These are phyloP conservation scores for Phytophthora pluvialis DNA, from an alignment of 352 stramenopile species.

Conservation along the genomic window DNA sequence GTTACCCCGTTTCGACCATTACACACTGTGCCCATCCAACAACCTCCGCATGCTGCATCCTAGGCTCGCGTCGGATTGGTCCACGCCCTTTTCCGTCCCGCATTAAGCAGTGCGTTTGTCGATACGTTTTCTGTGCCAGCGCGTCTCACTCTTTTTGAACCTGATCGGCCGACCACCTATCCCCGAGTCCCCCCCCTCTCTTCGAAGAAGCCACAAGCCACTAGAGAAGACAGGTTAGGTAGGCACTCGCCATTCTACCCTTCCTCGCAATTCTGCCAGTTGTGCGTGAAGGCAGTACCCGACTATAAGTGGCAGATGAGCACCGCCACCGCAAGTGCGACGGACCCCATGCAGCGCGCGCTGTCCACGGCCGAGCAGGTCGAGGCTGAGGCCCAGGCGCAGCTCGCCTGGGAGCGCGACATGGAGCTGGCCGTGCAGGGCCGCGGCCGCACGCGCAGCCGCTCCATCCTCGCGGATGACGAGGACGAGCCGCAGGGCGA, in stretches of 20 bases:
- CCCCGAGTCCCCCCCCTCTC: slow-evolving; percentile 16
- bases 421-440: slow-evolving; percentile 82
- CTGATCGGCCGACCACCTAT: slow-evolving; percentile 25
- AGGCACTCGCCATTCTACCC: slow-evolving; percentile 18
- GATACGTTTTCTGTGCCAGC: not conserved
- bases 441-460: slow-evolving; percentile 77
- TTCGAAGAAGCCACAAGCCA: slow-evolving; percentile 28
- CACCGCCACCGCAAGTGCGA: slow-evolving; percentile 18
- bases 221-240: too few relatives aligned
- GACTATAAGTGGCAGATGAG: slow-evolving; percentile 26
- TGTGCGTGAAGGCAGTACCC: slow-evolving; percentile 19
- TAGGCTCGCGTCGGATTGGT: slow-evolving; percentile 8
- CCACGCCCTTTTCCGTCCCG: not conserved
- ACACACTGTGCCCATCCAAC: slow-evolving; percentile 20
- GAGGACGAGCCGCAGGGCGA: slow-evolving; percentile 13
- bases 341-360: slow-evolving; percentile 9
- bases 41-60: not conserved
- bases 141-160: slow-evolving; percentile 14
- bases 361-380: slow-evolving; percentile 41
- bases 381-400: slow-evolving; percentile 53
- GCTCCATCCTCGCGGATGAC: slow-evolving; percentile 80
- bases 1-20: slow-evolving; percentile 33
- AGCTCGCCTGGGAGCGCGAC: slow-evolving; percentile 76
- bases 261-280: slow-evolving; percentile 1
- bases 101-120: slow-evolving; percentile 6